Base-by-base conservation (phyloP, 768 basidiomycete genomes). In the Lactarius pseudohatsudake region DNA sequence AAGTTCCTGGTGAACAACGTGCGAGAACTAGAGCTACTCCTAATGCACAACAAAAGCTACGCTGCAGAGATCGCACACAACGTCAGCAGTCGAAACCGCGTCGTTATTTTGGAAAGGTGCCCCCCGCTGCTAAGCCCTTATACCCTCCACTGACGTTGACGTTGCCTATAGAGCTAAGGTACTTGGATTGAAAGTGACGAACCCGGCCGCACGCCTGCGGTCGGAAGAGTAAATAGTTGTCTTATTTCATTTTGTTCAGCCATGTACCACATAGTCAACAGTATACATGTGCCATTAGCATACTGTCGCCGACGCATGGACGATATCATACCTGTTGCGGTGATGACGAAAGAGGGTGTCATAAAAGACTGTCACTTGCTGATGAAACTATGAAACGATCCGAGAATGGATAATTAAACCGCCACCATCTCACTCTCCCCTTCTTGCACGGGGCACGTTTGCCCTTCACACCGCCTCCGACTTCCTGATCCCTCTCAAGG, bases 31-130 rank as follows among this genome's bases (percentile, higher is more conserved):
- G 95, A 98, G 74, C 86, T 98, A 73, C 89, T 98, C 69, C 84
- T 98, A 61, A 96, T 98, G 94, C 96, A 98, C 86, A 96, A 94
- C 87, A 93, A 93, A 83, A 89, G 81, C 74, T 98, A 90, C 76
- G 89, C 95, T 58, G 97, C 95, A 62, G 94, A 96, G 78, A 94
- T 99, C 73, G 97, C 97, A 61, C 96, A 97, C 85, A 89, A 87
- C 72, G 95, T 99, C 71, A 92, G 90, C 81, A 92, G 91, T 83
- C 90, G 93, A 77, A 98, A 98, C 85, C 92, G 97, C 72, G 88
- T 88, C 62, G 80, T 84, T 64, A 95, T 99, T 72, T 81, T 98
- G 59, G 94, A 96, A 80, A 85, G 95, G 90, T 92, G 69, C 53
- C 81, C 77, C 11, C 20, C 13, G 34, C 13, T 57, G 16, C 15